Conservation (phyloP, 495 filamentous ascomycete genomes). For the Penicillium salamii region DNA sequence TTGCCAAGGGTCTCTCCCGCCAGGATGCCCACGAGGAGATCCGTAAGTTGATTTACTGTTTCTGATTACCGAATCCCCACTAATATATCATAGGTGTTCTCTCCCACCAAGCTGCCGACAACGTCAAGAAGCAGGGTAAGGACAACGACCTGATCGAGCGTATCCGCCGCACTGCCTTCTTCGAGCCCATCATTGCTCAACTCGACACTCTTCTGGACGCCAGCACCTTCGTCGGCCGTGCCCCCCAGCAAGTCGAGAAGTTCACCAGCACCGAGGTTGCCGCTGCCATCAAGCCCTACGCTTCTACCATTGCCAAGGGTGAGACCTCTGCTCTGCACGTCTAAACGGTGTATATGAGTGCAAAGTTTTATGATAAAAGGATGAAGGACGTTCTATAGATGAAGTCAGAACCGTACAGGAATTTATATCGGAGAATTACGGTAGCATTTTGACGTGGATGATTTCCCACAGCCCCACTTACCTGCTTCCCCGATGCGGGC, state of each 20-base stretch:
- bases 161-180: slow-evolving; percentile 72
- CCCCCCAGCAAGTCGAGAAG: slow-evolving; percentile 55
- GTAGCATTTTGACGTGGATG: background rate
- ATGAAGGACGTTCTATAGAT: too few relatives aligned
- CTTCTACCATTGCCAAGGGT: slow-evolving; percentile 32
- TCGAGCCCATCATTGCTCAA: slow-evolving; percentile 74
- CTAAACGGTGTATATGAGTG: slow-evolving; percentile 23
- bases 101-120: slow-evolving; percentile 75
- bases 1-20: slow-evolving; percentile 68
- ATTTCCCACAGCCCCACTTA: slow-evolving; percentile 9
- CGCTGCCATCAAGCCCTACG: slow-evolving; percentile 51
- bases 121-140: slow-evolving; percentile 77
- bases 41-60: slow-evolving; percentile 25
- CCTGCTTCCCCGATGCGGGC: slow-evolving; percentile 10
- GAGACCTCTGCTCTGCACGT: slow-evolving; percentile 53
- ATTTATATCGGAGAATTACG: background rate
- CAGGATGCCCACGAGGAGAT: slow-evolving; percentile 95
- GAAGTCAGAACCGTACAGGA: background rate
- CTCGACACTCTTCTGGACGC: slow-evolving; percentile 72
- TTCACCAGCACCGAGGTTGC: slow-evolving; percentile 55
- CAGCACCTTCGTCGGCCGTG: slow-evolving; percentile 64
- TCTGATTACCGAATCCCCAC: background rate
- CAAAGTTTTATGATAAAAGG: slow-evolving; percentile 10
- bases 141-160: slow-evolving; percentile 82
- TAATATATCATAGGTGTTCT: slow-evolving; percentile 57